Base-by-base conservation (phyloP, 495 filamentous ascomycete species). In the Penicillium cataractarum region DNA sequence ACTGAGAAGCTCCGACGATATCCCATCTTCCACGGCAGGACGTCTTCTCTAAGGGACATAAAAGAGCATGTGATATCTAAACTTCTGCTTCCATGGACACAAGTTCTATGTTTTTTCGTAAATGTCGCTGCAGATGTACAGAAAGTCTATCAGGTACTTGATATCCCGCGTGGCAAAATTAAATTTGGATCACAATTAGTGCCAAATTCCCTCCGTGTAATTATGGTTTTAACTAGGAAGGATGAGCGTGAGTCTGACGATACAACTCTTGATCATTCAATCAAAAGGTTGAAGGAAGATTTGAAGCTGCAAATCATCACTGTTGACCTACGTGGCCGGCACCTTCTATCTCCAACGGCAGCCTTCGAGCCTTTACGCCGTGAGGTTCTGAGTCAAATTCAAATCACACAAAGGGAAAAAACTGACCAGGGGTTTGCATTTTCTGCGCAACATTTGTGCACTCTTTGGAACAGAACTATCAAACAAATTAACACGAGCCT, bases 61-160 rank as follows among this genome's bases (percentile, higher is more conserved):
- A 31, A 63, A 46, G 19, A 48, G 17, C 56, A 67, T 51, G 39
- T 63, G 12, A 62, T 24, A 39, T 39, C 29, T 31, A 31, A 39
- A 39, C 35, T 31, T 3, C 9, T 39, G 5, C 15, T 68, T 15
- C 59, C 56, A 53, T 68, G 56, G 65, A 60, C 59, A 21, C 50
- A 57, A 17, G 52, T 68, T 27, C 29, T 68, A 0, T 68, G 65
- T 29, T 31, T 68, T 0, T 68, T 68, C 32, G 35, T 68, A 17
- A 24, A 68, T 24, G 40, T 32, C 19, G 3, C 9, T 15, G 40
- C 54, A 6, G 58, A 67, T 5, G 39, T 67, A 12, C 8, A 59
- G 49, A n/a, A 29, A 12, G 40, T 39, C 24, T 40, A 29, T 21
- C 33, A 57, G 22, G 22, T 67, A 22, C 57, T 64, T 0, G 19